Evolutionary conservation across 2,329 filamentous ascomycete genomes (phyloP), one percentile per base, ranked within the genome.

Genomic region (Claviceps humidiphila): DNA sequence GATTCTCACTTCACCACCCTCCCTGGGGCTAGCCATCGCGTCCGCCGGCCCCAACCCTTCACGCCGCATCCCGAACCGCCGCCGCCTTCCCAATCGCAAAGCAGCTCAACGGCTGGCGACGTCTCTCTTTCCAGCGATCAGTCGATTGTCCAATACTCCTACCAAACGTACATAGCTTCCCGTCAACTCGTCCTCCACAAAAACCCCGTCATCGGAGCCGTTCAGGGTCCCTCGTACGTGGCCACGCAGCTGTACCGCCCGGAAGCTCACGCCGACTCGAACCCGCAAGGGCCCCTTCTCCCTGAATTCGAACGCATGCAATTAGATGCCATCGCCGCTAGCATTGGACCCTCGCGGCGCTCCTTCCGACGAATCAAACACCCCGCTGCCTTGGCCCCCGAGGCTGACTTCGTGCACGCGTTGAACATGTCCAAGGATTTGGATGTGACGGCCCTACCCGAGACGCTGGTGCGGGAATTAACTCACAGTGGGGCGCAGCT

Each of bases 221-320:
- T 81, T 2, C 74, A 84, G 58, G 81, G 80, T 1, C 72, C 74
- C 0, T 63, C 65, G 2, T 84, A 84, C 58, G 54, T 64, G 1
- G 57, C 63, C 1, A 72, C 74, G 0, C 66, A 66, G 1, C 63
- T 80, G 2, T 81, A 71, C 58, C 65, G 73, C 4, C 58, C 54
- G 5, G 74, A 80, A 5, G 71, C 71, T 1, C 80, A 83, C 56
- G 57, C 70, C 2, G 59, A 74, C 17, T 61, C 64, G 2, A 70
- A 80, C 43, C 66, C 68, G 0, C 53, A 51, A 1, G 62, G 61
- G 45, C 76, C 74, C 2, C 65, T 82, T 5, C 58, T 77, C 6
- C 69, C 71, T 2, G 57, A 61, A 5, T 70, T 68, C 34, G 71
- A 76, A 51, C 62, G 60, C 2, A 54, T 62, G 5, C 78, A 81